phyloP scores from a whole-genome alignment of 2,329 filamentous ascomycete genomes.

The Cladosporium sp. region DNA sequence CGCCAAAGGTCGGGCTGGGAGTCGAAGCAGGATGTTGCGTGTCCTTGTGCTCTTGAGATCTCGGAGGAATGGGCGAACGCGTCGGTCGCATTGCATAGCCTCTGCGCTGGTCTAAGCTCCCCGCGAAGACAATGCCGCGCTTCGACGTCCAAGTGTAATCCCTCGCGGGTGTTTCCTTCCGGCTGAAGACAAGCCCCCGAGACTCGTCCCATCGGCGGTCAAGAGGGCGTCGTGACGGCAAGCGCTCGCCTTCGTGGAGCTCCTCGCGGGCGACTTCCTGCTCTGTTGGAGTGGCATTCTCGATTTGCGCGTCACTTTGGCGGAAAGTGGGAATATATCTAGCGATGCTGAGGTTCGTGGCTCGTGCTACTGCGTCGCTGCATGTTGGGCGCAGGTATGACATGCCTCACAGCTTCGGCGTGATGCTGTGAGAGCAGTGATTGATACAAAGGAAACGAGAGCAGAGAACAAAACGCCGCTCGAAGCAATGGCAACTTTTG shows the following conservation, averaged over 20 bases:
- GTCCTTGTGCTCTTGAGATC: neutral
- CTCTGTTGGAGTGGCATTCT: neutral
- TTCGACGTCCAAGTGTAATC: slow-evolving; percentile 1
- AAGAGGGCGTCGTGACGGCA: slow-evolving; percentile 23
- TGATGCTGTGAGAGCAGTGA: neutral
- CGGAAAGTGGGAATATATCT: slow-evolving; percentile 1
- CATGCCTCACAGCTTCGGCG: slow-evolving; percentile 4
- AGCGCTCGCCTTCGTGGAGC: slow-evolving; percentile 3
- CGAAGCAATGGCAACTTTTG: too few species aligned
- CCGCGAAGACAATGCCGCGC: slow-evolving; percentile 2
- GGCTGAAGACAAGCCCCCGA: slow-evolving; percentile 21
- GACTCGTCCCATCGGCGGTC: slow-evolving; percentile 26
- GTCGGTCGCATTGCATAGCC: slow-evolving; percentile 3
- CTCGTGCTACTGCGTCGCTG: slow-evolving; percentile 11
- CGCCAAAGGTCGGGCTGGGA: neutral
- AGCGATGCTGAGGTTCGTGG: neutral
- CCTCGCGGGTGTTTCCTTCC: neutral
- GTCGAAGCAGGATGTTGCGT: neutral
- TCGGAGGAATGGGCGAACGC: neutral
- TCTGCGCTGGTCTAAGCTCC: neutral
- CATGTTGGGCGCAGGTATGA: slow-evolving; percentile 11
- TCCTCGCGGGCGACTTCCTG: neutral
- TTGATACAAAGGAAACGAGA: too few species aligned
- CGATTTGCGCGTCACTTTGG: neutral
- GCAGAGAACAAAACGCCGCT: neutral